Percentiles rank a stretch among this genome's conserved stretches.
Evolutionary conservation across 192 early-diverging fungal genomes (phyloP).

Genomic region (Dispira parvispora): DNA sequence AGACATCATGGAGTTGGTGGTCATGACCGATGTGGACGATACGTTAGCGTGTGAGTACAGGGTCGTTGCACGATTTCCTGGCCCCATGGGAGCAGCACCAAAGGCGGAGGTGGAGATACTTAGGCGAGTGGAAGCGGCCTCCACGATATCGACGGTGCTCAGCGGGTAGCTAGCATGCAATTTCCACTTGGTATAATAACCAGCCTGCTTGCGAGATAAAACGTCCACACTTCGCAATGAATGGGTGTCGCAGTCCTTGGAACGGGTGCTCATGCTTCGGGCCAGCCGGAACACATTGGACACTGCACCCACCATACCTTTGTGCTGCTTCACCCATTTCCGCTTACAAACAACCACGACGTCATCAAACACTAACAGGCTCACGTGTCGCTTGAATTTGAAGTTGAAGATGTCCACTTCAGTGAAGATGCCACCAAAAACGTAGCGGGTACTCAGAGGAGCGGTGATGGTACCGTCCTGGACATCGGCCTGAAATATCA

Average conservation of each 20-base stretch:
- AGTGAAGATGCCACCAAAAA: slow-evolving; percentile 48
- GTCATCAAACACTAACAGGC: slow-evolving; percentile 45
- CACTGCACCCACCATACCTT: slow-evolving; percentile 33
- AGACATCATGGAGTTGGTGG: slow-evolving; percentile 30
- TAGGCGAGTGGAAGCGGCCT: slow-evolving; percentile 33
- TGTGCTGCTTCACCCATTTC: slow-evolving; percentile 36
- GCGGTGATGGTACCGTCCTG: slow-evolving; percentile 27
- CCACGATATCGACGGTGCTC: slow-evolving; percentile 35
- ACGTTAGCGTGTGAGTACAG: slow-evolving; percentile 32
- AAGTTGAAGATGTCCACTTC: slow-evolving; percentile 42
- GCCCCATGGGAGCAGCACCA: slow-evolving; percentile 15
- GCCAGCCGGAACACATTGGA: slow-evolving; percentile 31
- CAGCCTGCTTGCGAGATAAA: slow-evolving; percentile 27
- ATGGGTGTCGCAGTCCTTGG: slow-evolving; percentile 24
- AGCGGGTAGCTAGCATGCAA: slow-evolving; percentile 40
- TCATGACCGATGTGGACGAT: slow-evolving; percentile 33
- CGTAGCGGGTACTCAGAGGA: slow-evolving; percentile 35
- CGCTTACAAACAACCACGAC: slow-evolving; percentile 47
- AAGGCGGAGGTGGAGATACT: slow-evolving; percentile 21
- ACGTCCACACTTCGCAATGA: slow-evolving; percentile 31
- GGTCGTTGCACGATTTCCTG: slow-evolving; percentile 20
- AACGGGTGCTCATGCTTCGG: slow-evolving; percentile 13
- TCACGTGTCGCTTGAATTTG: slow-evolving; percentile 43
- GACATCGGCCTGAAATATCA: slow-evolving; percentile 42
- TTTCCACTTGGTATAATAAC: slow-evolving; percentile 58